Base-by-base conservation (phyloP, 108 stramenopile species). In the Schizochytrium sp. region DNA sequence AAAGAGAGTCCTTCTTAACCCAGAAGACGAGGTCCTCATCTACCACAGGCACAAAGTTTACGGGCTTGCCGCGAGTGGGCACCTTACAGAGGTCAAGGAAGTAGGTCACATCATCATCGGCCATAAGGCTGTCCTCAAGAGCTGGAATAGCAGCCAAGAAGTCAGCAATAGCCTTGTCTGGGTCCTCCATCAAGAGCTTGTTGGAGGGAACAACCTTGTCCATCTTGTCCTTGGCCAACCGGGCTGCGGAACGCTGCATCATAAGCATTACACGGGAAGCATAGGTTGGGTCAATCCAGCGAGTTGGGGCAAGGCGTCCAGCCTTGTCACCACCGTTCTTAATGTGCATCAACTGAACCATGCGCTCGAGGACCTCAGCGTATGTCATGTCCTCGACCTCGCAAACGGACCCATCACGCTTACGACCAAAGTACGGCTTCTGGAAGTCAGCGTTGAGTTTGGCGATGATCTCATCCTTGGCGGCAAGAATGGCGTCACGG, bases 311-410 rank as follows among this genome's bases (percentile, higher is more conserved):
- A 4, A 87, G 55, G 50, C 87, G 55, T 72, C 88, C 89, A 10
- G 56, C 40, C 49, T 89, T 28, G 44, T 89, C 89, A 46, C 57
- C 55, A 55, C 47, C 72, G 47, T 42, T 47, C 13, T 17, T 42
- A 3, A 89, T 58, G n/a, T 88, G 61, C 76, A 41, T 61, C 40
- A 69, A 44, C 40, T 61, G 38, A 19, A 89, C 89, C 49, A 89
- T 55, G 47, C 89, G 88, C 41, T 53, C 44, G 17, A 87, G 50
- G 46, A 89, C 89, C 58, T 89, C 89, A 45, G 41, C 56, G 50
- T 89, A 89, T 15, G 89, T 89, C 89, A 89, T 89, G n/a, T 89
- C 89, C 76, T 89, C 89, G 41, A 89, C 8, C 40, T 88, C 89
- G 56, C 56, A 72, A 46, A 46, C 38, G 50, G 40, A 13, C 53